Conservation (phyloP, 257 asterid genomes). For the Petrea volubilis region DNA sequence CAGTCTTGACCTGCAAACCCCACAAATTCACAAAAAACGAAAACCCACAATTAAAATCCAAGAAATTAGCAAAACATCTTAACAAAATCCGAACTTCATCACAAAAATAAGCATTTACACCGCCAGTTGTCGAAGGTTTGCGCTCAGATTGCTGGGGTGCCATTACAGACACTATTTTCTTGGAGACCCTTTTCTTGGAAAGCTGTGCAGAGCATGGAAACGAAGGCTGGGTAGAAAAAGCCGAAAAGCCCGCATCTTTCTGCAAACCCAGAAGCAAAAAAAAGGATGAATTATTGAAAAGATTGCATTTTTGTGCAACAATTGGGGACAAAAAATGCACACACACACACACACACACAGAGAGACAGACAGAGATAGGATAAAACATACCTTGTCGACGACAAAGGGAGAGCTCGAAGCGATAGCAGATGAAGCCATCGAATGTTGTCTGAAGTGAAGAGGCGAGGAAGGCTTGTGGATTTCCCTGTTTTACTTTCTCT, state of each 20-base stretch:
- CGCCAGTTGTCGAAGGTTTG: constrained; percentile 75
- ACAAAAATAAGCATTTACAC: constrained; percentile 38
- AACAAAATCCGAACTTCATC: constrained; percentile 13
- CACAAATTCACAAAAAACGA: constrained; percentile 7
- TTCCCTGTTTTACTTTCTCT: not conserved
- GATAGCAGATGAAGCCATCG: constrained; percentile 65
- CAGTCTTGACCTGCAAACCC: constrained; percentile 69
- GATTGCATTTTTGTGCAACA: not conserved
- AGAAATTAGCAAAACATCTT: not conserved
- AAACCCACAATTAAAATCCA: constrained; percentile 25
- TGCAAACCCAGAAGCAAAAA: constrained; percentile 25
- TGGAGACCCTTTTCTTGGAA: constrained; percentile 43
- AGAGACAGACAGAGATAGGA: not conserved
- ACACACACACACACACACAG: not conserved
- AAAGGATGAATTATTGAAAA: not conserved
- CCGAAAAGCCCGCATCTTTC: constrained; percentile 67
- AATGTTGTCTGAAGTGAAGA: constrained; percentile 17
- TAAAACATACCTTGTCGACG: constrained; percentile 43
- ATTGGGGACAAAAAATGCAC: not conserved
- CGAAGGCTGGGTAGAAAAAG: constrained; percentile 46
- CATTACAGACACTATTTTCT: constrained; percentile 71
- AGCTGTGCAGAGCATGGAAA: constrained; percentile 39
- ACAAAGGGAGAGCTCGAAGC: constrained; percentile 47
- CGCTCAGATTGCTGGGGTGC: constrained; percentile 78
- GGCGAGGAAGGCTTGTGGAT: not conserved